These are phyloP conservation scores for Pestalotiopsis sp. DNA, from an alignment of 2,329 filamentous ascomycete genomes.

Conservation along the genomic window DNA sequence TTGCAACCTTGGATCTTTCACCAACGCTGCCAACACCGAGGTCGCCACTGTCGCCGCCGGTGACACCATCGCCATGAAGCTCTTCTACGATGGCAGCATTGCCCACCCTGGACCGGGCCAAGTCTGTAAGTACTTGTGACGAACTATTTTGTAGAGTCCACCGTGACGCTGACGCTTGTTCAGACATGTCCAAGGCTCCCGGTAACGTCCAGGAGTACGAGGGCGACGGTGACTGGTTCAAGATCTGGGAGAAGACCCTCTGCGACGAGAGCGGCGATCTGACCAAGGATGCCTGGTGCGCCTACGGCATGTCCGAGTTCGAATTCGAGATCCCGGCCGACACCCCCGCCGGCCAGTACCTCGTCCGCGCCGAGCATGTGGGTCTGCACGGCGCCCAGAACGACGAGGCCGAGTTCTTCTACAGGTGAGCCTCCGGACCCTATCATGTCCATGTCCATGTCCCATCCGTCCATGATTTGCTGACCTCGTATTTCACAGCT, in stretches of 20 bases:
- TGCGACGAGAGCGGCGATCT: background rate
- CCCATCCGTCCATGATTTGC: too few species aligned
- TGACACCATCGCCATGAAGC: background rate
- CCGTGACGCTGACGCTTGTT: too few species aligned
- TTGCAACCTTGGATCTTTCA: background rate
- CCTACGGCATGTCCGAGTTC: constrained; percentile 22
- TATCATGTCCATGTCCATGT: too few species aligned
- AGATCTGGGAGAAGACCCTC: constrained; percentile 19
- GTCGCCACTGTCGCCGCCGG: background rate
- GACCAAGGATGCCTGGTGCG: constrained; percentile 19
- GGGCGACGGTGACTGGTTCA: constrained; percentile 20
- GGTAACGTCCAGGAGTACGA: constrained; percentile 19
- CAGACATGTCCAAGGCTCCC: constrained; percentile 4
- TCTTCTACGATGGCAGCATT: constrained; percentile 7
- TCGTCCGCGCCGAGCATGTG: constrained; percentile 24
- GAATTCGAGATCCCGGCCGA: constrained; percentile 19
- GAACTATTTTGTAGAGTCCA: too few species aligned
- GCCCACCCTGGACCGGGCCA: constrained; percentile 16
- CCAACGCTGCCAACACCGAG: background rate
- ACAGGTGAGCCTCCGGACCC: background rate
- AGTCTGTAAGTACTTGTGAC: constrained; percentile 7
- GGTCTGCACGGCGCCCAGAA: constrained; percentile 28
- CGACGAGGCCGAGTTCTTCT: constrained; percentile 8
- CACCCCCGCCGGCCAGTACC: constrained; percentile 25
- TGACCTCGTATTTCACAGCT: background rate